Percentiles rank a stretch among this genome's conserved stretches.
Conservation (phyloP, 805 yeast genomes). For the Metschnikowia borealis region DNA sequence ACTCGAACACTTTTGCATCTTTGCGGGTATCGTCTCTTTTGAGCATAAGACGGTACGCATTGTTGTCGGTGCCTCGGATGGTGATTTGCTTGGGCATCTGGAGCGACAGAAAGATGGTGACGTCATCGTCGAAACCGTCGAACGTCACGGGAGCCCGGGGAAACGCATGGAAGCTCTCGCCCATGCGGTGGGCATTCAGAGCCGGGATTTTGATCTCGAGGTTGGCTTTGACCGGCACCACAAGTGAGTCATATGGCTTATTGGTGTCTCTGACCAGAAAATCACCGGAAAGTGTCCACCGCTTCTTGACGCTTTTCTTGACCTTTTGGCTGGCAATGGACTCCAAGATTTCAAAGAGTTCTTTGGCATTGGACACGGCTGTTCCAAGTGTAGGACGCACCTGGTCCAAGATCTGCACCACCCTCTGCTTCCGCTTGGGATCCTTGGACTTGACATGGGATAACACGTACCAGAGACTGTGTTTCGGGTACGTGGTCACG, state of each 20-base stretch:
- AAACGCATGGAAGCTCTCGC: constrained; percentile 41
- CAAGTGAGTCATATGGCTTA: constrained; percentile 43
- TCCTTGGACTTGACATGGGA: constrained; percentile 63
- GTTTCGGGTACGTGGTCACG: constrained; percentile 66
- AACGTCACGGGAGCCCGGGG: constrained; percentile 47
- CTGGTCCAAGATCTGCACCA: constrained; percentile 21
- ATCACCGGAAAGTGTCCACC: constrained; percentile 38
- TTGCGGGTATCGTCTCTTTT: constrained; percentile 92
- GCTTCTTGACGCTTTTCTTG: constrained; percentile 30
- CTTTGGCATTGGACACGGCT: constrained; percentile 25
- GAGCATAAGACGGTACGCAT: constrained; percentile 69
- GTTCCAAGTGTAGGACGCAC: constrained; percentile 15
- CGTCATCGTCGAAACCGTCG: constrained; percentile 60
- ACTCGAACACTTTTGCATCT: constrained; percentile 91
- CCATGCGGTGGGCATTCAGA: constrained; percentile 17
- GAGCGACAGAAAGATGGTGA: constrained; percentile 70
- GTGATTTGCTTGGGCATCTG: constrained; percentile 82
- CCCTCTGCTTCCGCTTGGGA: constrained; percentile 24
- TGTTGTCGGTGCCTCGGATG: constrained; percentile 74
- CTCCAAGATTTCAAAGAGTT: constrained; percentile 41
- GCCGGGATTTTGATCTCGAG: constrained; percentile 64
- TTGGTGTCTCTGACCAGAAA: constrained; percentile 32
- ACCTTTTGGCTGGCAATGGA: constrained; percentile 40
- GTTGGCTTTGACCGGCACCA: constrained; percentile 70
- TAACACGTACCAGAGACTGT: constrained; percentile 79